These are phyloP conservation scores for Avena atlantica DNA, from an alignment of 176 grass and related monocot genomes.

Conservation along the genomic window DNA sequence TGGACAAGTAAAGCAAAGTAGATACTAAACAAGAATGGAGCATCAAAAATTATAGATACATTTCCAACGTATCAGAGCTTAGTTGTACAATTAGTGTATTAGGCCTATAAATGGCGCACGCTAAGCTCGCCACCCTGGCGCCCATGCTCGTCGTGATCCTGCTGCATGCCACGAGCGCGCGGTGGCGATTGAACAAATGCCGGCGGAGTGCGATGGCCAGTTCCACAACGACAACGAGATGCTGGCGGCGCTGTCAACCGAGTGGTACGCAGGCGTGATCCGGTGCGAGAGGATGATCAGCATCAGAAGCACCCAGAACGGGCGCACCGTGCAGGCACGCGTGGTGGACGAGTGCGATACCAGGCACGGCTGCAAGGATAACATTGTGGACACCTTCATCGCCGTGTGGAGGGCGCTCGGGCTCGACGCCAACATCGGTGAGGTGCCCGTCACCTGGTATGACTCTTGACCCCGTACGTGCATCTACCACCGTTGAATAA, in stretches of 20 bases:
- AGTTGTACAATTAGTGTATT: neutral
- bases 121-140: neutral
- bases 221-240: slow-evolving; percentile 40
- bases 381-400: slow-evolving; percentile 51
- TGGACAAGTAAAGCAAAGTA: too few species aligned
- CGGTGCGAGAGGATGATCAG: slow-evolving; percentile 40
- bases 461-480: too few species aligned
- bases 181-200: neutral
- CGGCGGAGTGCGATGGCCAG: slow-evolving; percentile 18
- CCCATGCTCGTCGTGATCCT: slow-evolving; percentile 14
- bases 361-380: slow-evolving; percentile 28
- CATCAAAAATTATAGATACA: too few species aligned
- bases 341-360: slow-evolving; percentile 57
- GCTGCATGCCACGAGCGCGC: neutral
- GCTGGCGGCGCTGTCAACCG: slow-evolving; percentile 45
- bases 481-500: too few species aligned
- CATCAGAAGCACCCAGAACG: slow-evolving; percentile 14
- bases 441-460: neutral
- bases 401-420: slow-evolving; percentile 59
- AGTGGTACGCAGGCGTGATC: slow-evolving; percentile 14
- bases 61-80: too few species aligned
- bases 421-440: slow-evolving; percentile 46
- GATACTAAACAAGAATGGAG: too few species aligned
- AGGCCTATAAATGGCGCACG: neutral
- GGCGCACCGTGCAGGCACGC: slow-evolving; percentile 27